These are phyloP conservation scores for Trichoderma reesei DNA, from an alignment of 495 filamentous ascomycete genomes.

Conservation along the genomic window DNA sequence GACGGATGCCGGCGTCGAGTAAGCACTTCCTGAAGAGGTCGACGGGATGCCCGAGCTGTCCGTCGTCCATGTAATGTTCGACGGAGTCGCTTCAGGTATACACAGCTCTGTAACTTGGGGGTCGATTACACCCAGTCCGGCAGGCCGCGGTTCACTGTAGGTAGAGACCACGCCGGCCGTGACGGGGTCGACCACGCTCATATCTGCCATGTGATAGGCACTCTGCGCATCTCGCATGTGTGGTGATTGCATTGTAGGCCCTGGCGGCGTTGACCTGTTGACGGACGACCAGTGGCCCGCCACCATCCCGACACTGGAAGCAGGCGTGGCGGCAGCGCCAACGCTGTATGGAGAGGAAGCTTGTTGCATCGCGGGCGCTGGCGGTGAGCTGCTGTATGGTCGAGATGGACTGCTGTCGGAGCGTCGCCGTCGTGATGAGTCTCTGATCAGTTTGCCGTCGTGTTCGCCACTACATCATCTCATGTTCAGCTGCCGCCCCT, in stretches of 20 bases:
- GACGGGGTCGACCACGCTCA: neutral
- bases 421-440: neutral
- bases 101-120: slow-evolving; percentile 15
- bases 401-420: neutral
- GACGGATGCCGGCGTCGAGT: slow-evolving; percentile 38
- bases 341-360: neutral
- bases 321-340: neutral
- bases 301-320: neutral
- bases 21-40: slow-evolving; percentile 39
- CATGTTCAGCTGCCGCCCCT: slow-evolving; percentile 25
- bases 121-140: slow-evolving; percentile 12
- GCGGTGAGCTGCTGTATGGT: neutral
- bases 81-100: slow-evolving; percentile 12
- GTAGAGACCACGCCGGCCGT: neutral
- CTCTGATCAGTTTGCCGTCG: slow-evolving; percentile 5
- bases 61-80: neutral
- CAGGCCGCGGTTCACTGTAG: neutral
- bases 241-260: neutral
- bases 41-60: slow-evolving; percentile 39
- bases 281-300: neutral
- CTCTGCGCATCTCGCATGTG: neutral
- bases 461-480: slow-evolving; percentile 12
- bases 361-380: slow-evolving; percentile 1
- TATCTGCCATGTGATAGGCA: slow-evolving; percentile 3
- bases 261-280: neutral